A percentile compares a stretch with the other conserved stretches of the same genome.
These are phyloP conservation scores for Ustilago shanxiensis DNA, from an alignment of 1,284 basidiomycete genomes.

Conservation along the genomic window DNA sequence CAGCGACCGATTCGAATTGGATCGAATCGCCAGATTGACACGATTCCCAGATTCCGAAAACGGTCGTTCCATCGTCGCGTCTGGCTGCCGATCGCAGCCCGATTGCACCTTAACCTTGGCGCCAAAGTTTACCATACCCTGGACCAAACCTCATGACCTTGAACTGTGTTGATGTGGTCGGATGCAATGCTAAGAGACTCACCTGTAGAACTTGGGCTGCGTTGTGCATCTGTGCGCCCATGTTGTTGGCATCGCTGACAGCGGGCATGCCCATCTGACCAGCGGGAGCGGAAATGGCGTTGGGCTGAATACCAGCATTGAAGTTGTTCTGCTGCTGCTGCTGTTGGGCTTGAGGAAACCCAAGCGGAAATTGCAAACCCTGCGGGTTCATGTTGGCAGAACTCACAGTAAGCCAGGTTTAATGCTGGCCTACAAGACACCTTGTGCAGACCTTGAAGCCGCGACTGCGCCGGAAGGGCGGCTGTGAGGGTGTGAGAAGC, in stretches of 20 bases:
- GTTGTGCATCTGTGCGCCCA: constrained; percentile 28
- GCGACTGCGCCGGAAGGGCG: background rate
- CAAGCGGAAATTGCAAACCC: constrained; percentile 23
- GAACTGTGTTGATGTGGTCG: background rate
- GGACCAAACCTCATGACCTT: constrained; percentile 5
- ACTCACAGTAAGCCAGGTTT: background rate
- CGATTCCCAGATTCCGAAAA: background rate
- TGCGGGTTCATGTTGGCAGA: constrained; percentile 30
- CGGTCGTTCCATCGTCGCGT: background rate
- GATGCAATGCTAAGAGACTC: constrained; percentile 7
- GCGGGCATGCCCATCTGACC: constrained; percentile 20
- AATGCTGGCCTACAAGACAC: background rate
- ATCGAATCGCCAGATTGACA: background rate
- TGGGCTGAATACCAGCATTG: constrained; percentile 13
- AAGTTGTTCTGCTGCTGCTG: constrained; percentile 15
- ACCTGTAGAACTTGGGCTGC: constrained; percentile 43
- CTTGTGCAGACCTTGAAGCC: background rate
- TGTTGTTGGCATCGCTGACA: constrained; percentile 12
- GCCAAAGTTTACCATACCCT: background rate
- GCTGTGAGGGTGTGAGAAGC: background rate
- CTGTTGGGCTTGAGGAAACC: constrained; percentile 22
- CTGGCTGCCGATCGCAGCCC: background rate
- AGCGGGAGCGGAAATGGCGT: constrained; percentile 9
- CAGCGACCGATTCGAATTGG: constrained; percentile 1
- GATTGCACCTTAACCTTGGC: background rate